phyloP scores from a whole-genome alignment of 257 asterid species.

The Gardenia jasminoides region DNA sequence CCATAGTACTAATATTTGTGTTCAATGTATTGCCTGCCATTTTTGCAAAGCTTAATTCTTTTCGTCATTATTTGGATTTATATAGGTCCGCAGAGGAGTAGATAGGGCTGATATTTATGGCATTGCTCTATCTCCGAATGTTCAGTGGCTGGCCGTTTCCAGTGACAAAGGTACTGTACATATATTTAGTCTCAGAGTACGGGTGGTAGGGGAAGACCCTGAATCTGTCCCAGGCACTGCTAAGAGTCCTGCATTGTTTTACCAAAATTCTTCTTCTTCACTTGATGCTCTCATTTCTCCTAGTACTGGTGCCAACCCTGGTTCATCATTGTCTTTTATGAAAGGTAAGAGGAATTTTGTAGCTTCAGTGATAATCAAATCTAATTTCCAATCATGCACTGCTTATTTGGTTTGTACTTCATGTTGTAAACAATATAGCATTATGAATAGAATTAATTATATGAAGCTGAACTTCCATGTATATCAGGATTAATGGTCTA shows the following conservation, averaged over 20 bases:
- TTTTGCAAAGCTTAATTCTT: constrained; percentile 19
- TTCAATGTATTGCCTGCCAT: background rate
- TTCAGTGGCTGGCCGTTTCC: constrained; percentile 88
- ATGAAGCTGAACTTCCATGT: background rate
- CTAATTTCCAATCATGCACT: background rate
- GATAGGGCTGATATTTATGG: constrained; percentile 83
- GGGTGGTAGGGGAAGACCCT: constrained; percentile 63
- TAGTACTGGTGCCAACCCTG: constrained; percentile 68
- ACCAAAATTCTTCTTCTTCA: constrained; percentile 60
- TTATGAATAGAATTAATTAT: background rate
- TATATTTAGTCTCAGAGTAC: constrained; percentile 84
- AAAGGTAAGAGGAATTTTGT: constrained; percentile 50
- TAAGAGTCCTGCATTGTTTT: constrained; percentile 41
- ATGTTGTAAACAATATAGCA: background rate
- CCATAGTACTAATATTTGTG: background rate
- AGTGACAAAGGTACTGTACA: constrained; percentile 96
- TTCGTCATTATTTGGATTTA: constrained; percentile 22
- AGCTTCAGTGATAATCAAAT: background rate
- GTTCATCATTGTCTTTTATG: constrained; percentile 87
- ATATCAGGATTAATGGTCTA: background rate
- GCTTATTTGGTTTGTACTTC: background rate
- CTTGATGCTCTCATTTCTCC: constrained; percentile 74
- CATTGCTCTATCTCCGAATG: constrained; percentile 82
- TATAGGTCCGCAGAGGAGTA: constrained; percentile 92
- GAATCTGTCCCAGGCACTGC: constrained; percentile 44